Base-by-base conservation (phyloP, 2,329 filamentous ascomycete genomes). In the Pseudofabraea citricarpa region DNA sequence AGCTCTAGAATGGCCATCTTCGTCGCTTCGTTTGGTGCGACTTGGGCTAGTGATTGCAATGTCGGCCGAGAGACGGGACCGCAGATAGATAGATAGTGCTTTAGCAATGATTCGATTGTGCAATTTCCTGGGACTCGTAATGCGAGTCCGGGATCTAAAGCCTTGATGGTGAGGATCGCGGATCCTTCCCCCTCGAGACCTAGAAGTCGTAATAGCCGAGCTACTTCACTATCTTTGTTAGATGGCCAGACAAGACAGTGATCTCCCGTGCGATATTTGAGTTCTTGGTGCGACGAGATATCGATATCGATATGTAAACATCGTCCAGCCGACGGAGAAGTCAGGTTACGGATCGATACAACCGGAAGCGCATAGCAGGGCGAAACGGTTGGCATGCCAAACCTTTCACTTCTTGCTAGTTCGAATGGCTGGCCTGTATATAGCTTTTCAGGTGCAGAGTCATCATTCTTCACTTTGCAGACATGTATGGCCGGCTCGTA, bases 221-320 rank as follows among this genome's bases (percentile, higher is more conserved):
- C 31, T 13, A 43, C 40, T 19, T 43, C 40, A 6, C 7, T 22
- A 18, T 43, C 31, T 6, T 27, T 8, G 29, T 43, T 43, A 26
- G 13, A 8, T 6, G 40, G 40, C 40, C 40, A 43, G 13, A 43
- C 29, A 13, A 26, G 15, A 15, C 27, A 20, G 18, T 43, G 40
- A 18, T 43, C 40, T 12, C 40, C 40, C 7, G 40, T 37, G 12
- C 31, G 15, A 29, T 43, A 43, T 19, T 12, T 37, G 29, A 43
- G 15, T 27, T 27, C 24, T n/a, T 8, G 24, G 24, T 27, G 24
- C 24, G 24, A 27, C 8, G 24, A 27, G n/a, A 43, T 18, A 24
- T 43, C 40, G 29, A 43, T 8, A 5, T 43, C 40, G 6, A 43
- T 20, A 19, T 43, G 40, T 22, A 43, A 18, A 20, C 36, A n/a